Evolutionary conservation across 192 early-diverging fungal species (phyloP), one percentile per base, ranked within the genome.

Genomic region (Gigaspora rosea): DNA sequence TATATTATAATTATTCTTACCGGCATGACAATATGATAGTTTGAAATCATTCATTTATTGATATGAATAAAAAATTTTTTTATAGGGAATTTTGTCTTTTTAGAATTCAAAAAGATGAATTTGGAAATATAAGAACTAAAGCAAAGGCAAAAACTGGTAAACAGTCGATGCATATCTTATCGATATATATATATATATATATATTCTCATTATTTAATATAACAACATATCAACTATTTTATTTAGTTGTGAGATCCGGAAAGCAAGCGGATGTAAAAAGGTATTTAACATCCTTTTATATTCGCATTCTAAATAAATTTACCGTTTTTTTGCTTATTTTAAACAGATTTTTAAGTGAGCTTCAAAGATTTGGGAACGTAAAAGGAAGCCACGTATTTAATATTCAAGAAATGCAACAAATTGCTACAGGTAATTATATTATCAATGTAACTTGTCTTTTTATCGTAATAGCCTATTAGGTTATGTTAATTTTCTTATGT

Each of bases 311-410:
- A 66, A 36, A 59, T 75, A 51, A 13, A n/a, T 9, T 27, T 36
- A 15, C 16, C 54, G 9, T 8, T n/a, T 32, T 54, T 52, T 70
- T 27, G 27, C n/a, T n/a, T n/a, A n/a, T n/a, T n/a, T n/a, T n/a
- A n/a, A n/a, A 59, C 50, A 84, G 82, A 80, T 90, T 89, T 73
- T 83, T 94, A 35, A 83, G 87, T 6, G 84, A 90, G 63, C 79
- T 95, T 57, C 86, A 91, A 56, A 73, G 80, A 32, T 62, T 88
- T 36, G 89, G 86, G 59, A 82, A 84, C 48, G 84, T 86, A 35
- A 93, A 81, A 18, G 87, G 86, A 56, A 90, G 85, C 72, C 89
- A 88, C 73, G 90, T 87, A 77, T 95, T 94, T 78, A 85, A 89
- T 8, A 84, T 82, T 67, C 88, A 93, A 27, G 86, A 92, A 78